Evolutionary conservation across 169 alveolate species (phyloP).

Genomic region (Toxoplasma gondii): DNA sequence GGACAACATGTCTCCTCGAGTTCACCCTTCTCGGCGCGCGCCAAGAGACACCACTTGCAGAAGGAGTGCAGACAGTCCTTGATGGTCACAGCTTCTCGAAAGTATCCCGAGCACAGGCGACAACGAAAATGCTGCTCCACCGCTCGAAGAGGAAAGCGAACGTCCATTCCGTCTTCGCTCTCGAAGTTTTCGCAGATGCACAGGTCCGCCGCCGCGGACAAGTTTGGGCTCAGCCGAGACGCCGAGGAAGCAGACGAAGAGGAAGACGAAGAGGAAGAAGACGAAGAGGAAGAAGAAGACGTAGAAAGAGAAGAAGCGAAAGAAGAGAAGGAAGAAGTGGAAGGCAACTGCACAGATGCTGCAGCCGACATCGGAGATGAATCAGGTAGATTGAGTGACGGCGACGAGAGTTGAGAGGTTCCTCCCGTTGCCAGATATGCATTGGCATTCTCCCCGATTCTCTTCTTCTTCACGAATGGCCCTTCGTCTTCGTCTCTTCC

Average conservation of each 20-base stretch:
- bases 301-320: not conserved
- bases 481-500: no score
- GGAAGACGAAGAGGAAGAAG: not conserved
- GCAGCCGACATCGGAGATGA: constrained; percentile 22
- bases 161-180: constrained; percentile 65
- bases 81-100: constrained; percentile 76
- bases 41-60: constrained; percentile 73
- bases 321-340: constrained; percentile 43
- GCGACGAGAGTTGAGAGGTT: not conserved
- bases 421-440: no score
- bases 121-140: constrained; percentile 64
- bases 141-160: constrained; percentile 53
- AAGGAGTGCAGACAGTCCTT: constrained; percentile 79
- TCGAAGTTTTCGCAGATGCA: constrained; percentile 48
- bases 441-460: no score
- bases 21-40: constrained; percentile 67
- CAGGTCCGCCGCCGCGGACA: no score
- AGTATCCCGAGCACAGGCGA: constrained; percentile 75
- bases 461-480: no score
- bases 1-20: constrained; percentile 74
- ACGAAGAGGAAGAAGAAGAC: not conserved
- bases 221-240: constrained; percentile 21
- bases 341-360: no score
- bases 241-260: not conserved
- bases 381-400: constrained; percentile 52